These are phyloP conservation scores for Cercospora berteroae DNA, from an alignment of 2,329 filamentous ascomycete species.

Conservation along the genomic window DNA sequence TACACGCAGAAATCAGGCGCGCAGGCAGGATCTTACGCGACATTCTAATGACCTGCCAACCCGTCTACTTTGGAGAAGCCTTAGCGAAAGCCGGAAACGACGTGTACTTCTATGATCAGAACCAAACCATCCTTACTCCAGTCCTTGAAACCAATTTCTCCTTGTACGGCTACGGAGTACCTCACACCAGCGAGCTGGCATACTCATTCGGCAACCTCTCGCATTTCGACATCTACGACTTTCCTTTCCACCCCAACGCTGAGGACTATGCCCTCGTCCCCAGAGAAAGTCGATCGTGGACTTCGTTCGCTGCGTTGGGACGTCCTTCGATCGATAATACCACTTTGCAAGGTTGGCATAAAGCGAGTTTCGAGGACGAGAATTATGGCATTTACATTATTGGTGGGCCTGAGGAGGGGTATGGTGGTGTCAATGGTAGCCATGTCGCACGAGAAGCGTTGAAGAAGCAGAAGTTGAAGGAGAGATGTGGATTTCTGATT, in stretches of 20 bases:
- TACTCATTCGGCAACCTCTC: conserved; percentile 49
- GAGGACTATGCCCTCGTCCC: conserved; percentile 44
- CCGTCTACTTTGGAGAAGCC: conserved; percentile 45
- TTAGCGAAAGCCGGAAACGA: conserved; percentile 41
- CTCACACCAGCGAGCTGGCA: conserved; percentile 55
- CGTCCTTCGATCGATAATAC: conserved; percentile 36
- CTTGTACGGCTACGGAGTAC: conserved; percentile 45
- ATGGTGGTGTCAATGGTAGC: conserved; percentile 42
- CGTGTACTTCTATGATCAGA: conserved; percentile 54
- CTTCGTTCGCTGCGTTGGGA: conserved; percentile 46
- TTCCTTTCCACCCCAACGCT: conserved; percentile 33
- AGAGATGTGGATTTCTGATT: conserved; percentile 52
- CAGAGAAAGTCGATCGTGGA: conserved; percentile 50
- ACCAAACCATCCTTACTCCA: conserved; percentile 54
- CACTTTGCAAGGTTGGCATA: conserved; percentile 46
- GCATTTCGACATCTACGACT: conserved; percentile 45
- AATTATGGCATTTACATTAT: conserved; percentile 44
- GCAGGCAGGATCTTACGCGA: conserved; percentile 52
- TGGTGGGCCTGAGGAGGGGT: conserved; percentile 47
- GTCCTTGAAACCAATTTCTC: conserved; percentile 40
- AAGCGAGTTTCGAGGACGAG: conserved; percentile 36
- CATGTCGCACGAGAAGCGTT: conserved; percentile 32
- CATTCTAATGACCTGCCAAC: conserved; percentile 52
- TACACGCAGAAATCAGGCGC: conserved; percentile 53
- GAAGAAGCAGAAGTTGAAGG: conserved; percentile 43